A percentile compares a stretch with the other conserved stretches of the same genome.
Evolutionary conservation across 2,329 filamentous ascomycete genomes (phyloP).

Genomic region (Aspergillus flavus): DNA sequence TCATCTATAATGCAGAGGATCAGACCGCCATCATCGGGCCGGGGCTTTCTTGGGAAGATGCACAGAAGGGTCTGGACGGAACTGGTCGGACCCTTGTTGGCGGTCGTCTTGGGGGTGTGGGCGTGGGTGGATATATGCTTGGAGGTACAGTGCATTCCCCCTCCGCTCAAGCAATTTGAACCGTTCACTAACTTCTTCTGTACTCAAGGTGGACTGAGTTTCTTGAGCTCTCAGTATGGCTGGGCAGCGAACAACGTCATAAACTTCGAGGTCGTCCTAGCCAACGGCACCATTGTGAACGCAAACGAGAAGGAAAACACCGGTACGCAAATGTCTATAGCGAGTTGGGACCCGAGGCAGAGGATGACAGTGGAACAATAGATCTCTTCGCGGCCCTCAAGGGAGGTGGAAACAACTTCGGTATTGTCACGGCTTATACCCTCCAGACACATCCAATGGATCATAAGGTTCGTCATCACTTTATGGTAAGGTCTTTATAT

Average conservation of each 20-base stretch:
- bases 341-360: neutral
- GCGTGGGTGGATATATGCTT: constrained; percentile 51
- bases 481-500: neutral
- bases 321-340: constrained; percentile 18
- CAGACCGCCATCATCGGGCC: constrained; percentile 45
- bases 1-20: constrained; percentile 38
- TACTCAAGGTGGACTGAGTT: constrained; percentile 44
- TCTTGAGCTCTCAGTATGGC: constrained; percentile 55
- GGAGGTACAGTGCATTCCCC: constrained; percentile 36
- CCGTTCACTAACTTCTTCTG: neutral
- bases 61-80: constrained; percentile 34
- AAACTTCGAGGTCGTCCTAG: constrained; percentile 52
- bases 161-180: too few relatives aligned
- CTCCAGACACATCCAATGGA: constrained; percentile 36
- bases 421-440: constrained; percentile 46
- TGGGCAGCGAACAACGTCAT: constrained; percentile 53
- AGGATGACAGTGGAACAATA: constrained; percentile 6
- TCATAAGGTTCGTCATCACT: constrained; percentile 24
- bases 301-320: constrained; percentile 41
- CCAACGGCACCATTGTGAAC: constrained; percentile 49
- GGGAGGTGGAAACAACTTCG: constrained; percentile 49
- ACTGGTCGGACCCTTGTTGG: constrained; percentile 43
- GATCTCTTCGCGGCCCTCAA: constrained; percentile 48
- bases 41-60: constrained; percentile 39
- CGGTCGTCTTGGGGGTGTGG: constrained; percentile 52